These are phyloP conservation scores for Cicer bijugum DNA, from an alignment of 306 rosid species.

Conservation along the genomic window DNA sequence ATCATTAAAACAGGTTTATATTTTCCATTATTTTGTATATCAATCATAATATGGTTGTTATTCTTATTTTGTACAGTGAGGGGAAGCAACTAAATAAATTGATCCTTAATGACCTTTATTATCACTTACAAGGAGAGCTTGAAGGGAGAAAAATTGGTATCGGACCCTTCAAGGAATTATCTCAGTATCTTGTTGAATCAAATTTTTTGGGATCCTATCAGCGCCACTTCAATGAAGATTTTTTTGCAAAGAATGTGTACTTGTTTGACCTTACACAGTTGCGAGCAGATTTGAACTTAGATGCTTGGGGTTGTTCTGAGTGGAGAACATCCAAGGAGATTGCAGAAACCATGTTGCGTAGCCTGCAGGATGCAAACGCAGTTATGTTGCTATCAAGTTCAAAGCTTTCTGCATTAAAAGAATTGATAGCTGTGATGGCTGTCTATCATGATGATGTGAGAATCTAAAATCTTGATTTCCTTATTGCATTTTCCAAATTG, in stretches of 20 bases:
- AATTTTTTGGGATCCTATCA: conserved; percentile 59
- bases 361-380: conserved; percentile 72
- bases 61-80: conserved; percentile 60
- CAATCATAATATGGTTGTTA: conserved; percentile 27
- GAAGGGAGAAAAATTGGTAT: conserved; percentile 81
- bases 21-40: conserved; percentile 22
- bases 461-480: conserved; percentile 42
- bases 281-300: conserved; percentile 73
- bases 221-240: conserved; percentile 59
- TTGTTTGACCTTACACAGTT: conserved; percentile 68
- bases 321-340: conserved; percentile 75
- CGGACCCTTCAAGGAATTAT: conserved; percentile 87
- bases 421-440: conserved; percentile 64
- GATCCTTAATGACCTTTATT: conserved; percentile 86
- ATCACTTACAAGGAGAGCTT: conserved; percentile 92
- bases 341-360: conserved; percentile 72
- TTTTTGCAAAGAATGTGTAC: conserved; percentile 58
- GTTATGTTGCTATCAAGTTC: conserved; percentile 69
- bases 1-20: conserved; percentile 26
- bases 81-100: conserved; percentile 71
- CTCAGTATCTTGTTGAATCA: conserved; percentile 65
- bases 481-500: conserved; percentile 30
- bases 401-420: conserved; percentile 71
- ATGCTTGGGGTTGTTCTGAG: conserved; percentile 77
- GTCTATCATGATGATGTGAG: conserved; percentile 73